phyloP scores from a whole-genome alignment of 352 stramenopile genomes.

The Phytopythium mirpurense region DNA sequence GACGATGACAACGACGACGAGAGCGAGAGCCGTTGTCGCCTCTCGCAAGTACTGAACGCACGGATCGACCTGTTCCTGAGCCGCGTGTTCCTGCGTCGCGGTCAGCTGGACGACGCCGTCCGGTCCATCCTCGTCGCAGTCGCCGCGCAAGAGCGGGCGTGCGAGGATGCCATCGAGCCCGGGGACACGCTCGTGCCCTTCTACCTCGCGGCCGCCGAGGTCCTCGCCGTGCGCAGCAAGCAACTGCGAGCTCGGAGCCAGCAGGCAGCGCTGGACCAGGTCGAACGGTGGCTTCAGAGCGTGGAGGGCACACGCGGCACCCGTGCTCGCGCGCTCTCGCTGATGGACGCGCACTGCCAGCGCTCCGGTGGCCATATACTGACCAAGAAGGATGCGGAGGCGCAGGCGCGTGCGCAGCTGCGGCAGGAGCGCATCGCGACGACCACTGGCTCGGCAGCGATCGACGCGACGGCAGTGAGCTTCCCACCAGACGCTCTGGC shows the following conservation, averaged over 20 bases:
- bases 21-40: slow-evolving; percentile 9
- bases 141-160: slow-evolving; percentile 30
- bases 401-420: slow-evolving; percentile 23
- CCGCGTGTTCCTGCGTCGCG: slow-evolving; percentile 43
- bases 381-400: slow-evolving; percentile 53
- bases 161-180: slow-evolving; percentile 15
- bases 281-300: slow-evolving; percentile 46
- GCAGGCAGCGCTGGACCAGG: slow-evolving; percentile 35
- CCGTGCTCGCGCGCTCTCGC: slow-evolving; percentile 34
- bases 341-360: slow-evolving; percentile 22
- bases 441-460: slow-evolving; percentile 3
- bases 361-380: slow-evolving; percentile 13
- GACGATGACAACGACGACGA: slow-evolving; percentile 9
- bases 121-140: slow-evolving; percentile 42
- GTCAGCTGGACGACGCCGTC: slow-evolving; percentile 53
- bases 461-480: neutral
- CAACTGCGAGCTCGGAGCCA: slow-evolving; percentile 38
- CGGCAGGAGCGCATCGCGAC: slow-evolving; percentile 24
- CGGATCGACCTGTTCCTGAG: slow-evolving; percentile 46
- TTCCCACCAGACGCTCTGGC: slow-evolving; percentile 12
- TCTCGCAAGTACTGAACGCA: slow-evolving; percentile 21
- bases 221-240: slow-evolving; percentile 43
- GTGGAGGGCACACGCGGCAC: slow-evolving; percentile 38
- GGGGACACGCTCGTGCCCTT: slow-evolving; percentile 32
- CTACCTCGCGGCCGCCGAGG: slow-evolving; percentile 54